Conservation (phyloP, 2,329 filamentous ascomycete species). For the Fonsecaea erecta region DNA sequence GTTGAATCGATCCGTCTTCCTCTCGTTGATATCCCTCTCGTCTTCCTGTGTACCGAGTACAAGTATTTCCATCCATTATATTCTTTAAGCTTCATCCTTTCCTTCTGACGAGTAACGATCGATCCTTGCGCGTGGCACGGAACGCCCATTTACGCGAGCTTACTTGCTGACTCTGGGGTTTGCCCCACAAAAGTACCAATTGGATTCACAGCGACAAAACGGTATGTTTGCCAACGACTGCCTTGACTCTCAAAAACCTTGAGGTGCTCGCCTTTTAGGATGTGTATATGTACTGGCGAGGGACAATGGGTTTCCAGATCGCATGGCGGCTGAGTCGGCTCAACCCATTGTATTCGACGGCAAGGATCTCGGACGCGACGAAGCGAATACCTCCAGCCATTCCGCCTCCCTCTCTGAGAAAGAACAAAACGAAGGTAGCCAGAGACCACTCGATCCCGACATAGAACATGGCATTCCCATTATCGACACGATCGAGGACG, state of each 20-base stretch:
- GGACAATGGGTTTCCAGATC: constrained; percentile 17
- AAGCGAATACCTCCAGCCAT: constrained; percentile 14
- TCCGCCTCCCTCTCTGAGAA: constrained; percentile 17
- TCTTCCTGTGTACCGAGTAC: background rate
- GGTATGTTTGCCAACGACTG: background rate
- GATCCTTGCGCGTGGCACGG: constrained; percentile 4
- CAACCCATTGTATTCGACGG: background rate
- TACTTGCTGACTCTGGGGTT: background rate
- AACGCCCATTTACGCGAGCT: constrained; percentile 5
- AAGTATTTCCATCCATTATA: background rate
- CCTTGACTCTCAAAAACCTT: background rate
- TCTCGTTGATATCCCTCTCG: constrained; percentile 2
- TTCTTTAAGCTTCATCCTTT: background rate
- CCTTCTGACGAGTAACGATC: background rate
- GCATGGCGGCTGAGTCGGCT: constrained; percentile 17
- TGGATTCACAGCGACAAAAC: background rate
- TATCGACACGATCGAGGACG: constrained; percentile 31
- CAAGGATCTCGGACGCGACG: constrained; percentile 11
- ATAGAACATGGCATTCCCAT: constrained; percentile 33
- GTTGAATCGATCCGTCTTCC: background rate
- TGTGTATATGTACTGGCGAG: background rate
- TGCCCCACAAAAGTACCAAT: constrained; percentile 6
- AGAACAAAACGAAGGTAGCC: constrained; percentile 8
- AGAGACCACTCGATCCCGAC: constrained; percentile 21
- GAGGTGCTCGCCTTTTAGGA: background rate